A percentile compares a stretch with the other conserved stretches of the same genome.
Conservation (phyloP, 1,284 basidiomycete genomes). For the Fistulina hepatica region DNA sequence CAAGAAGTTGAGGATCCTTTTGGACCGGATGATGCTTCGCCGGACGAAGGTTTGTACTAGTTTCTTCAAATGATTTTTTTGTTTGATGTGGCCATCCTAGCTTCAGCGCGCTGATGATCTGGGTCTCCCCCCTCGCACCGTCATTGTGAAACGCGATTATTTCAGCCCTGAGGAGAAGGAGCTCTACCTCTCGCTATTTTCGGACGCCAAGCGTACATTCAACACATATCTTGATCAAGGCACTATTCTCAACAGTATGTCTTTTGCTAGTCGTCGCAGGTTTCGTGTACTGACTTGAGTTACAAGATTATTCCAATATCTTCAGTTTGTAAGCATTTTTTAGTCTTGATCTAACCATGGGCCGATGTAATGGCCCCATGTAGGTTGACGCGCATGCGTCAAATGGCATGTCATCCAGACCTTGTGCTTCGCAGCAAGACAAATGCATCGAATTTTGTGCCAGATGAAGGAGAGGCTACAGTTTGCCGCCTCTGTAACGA, state of each 20-base stretch:
- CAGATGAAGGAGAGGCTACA: constrained; percentile 63
- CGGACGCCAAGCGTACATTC: constrained; percentile 89
- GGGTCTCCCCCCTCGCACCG: constrained; percentile 90
- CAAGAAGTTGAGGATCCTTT: constrained; percentile 80
- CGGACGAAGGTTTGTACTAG: constrained; percentile 55
- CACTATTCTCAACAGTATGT: constrained; percentile 84
- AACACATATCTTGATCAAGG: constrained; percentile 85
- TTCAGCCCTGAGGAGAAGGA: constrained; percentile 98
- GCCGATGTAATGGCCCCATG: constrained; percentile 4
- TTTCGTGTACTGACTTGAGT: not conserved
- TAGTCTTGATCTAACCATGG: not conserved
- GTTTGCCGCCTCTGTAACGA: constrained; percentile 96
- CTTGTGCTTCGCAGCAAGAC: constrained; percentile 86
- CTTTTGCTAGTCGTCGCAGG: not conserved
- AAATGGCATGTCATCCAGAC: constrained; percentile 95
- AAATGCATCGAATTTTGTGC: constrained; percentile 50
- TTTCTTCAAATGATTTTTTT: not conserved
- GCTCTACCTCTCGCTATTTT: constrained; percentile 86
- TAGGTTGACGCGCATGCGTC: constrained; percentile 80
- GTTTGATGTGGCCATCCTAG: constrained; percentile 24
- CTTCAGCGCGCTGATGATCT: constrained; percentile 95
- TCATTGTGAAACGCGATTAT: constrained; percentile 82
- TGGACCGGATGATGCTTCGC: constrained; percentile 96
- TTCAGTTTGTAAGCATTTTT: constrained; percentile 58
- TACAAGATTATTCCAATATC: constrained; percentile 86